Conservation (phyloP, 345 rosid genomes). For the Limnanthes douglasii region DNA sequence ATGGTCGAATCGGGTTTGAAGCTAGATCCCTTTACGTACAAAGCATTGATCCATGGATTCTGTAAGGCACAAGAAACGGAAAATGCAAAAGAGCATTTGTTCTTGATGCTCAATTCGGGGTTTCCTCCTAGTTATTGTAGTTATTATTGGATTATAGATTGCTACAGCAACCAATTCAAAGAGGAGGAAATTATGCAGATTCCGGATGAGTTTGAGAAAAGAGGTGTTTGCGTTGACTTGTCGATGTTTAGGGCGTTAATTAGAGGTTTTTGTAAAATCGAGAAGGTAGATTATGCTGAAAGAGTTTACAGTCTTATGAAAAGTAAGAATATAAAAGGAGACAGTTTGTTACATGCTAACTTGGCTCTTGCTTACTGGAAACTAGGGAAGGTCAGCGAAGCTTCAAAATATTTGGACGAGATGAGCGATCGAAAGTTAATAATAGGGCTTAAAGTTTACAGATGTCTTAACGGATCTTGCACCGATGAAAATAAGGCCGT, state of each 20-base stretch:
- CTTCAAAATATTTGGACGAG: conserved; percentile 39
- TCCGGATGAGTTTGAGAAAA: conserved; percentile 38
- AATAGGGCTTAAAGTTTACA: conserved; percentile 54
- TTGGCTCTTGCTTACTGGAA: conserved; percentile 76
- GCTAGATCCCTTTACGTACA: conserved; percentile 51
- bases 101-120: conserved; percentile 58
- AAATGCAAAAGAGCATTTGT: conserved; percentile 53
- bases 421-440: conserved; percentile 70
- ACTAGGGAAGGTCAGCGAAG: conserved; percentile 37
- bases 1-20: conserved; percentile 70
- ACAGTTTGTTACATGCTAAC: conserved; percentile 48
- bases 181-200: conserved; percentile 34
- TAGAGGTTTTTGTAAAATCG: conserved; percentile 67
- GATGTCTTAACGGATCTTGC: conserved; percentile 45
- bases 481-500: conserved; percentile 30
- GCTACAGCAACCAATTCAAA: conserved; percentile 34
- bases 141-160: conserved; percentile 77
- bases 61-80: conserved; percentile 58
- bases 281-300: conserved; percentile 48
- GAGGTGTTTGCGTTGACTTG: conserved; percentile 40
- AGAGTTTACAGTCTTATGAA: conserved; percentile 37
- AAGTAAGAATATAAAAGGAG: conserved; percentile 52
- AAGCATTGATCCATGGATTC: conserved; percentile 74
- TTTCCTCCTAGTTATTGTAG: conserved; percentile 63
- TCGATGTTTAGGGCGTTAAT: conserved; percentile 74